Evolutionary conservation across 208 protist species (phyloP), one percentile per base, ranked within the genome.

Genomic region (Acanthamoeba royreba): DNA sequence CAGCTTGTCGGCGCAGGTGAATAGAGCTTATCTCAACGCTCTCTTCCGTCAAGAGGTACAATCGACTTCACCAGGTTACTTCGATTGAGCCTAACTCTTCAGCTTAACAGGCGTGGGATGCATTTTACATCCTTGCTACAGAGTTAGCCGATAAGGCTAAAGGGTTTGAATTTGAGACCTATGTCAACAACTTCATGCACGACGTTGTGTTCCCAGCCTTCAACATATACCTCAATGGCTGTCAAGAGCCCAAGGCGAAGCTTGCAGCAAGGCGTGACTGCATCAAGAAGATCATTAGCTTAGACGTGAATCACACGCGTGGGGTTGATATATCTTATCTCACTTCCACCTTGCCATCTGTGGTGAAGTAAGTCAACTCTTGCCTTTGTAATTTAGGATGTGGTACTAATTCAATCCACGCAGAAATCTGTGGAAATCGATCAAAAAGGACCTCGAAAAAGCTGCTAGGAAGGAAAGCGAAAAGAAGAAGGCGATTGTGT

Each of bases 21-120:
- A 83, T 40, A 35, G 72, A n/a, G 72, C 72, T n/a, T 83, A 83
- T 28, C 72, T 83, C 40, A 83, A 83, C 40, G 72, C 72, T n/a
- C 72, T 83, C 40, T 83, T 83, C 72, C 35, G 72, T 0, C 72
- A 83, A 4, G 72, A 83, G 72, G 72, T 74, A n/a, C 31, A 35
- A 9, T n/a, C n/a, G n/a, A n/a, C n/a, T n/a, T n/a, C n/a, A n/a
- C n/a, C n/a, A n/a, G n/a, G n/a, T n/a, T n/a, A n/a, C n/a, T n/a
- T n/a, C n/a, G n/a, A n/a, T n/a, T n/a, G n/a, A n/a, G n/a, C n/a
- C n/a, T n/a, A n/a, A n/a, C n/a, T n/a, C n/a, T n/a, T n/a, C n/a
- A n/a, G n/a, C n/a, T n/a, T n/a, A n/a, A 25, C 22, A 79, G 66
- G 66, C 72, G 15, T 83, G 72, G 72, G 72, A 83, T 28, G 72